Evolutionary conservation across 257 asterid genomes (phyloP).

Genomic region (Handroanthus guayacan): DNA sequence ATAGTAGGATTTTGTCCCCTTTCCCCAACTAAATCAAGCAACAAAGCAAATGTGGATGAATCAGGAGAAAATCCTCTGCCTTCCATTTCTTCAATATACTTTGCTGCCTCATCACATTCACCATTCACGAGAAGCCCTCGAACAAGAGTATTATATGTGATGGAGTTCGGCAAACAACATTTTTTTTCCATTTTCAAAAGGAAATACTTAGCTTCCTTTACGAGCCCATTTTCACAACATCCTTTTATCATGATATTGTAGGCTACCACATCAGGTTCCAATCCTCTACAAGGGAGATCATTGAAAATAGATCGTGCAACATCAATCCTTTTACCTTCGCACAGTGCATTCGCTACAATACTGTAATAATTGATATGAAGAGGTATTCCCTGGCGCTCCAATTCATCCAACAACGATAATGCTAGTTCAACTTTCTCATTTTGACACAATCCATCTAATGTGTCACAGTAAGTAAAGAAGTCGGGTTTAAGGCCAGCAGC

Average conservation of each 20-base stretch:
- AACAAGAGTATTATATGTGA: constrained; percentile 37
- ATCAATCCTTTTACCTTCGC: constrained; percentile 30
- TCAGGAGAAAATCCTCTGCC: constrained; percentile 25
- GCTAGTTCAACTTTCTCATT: too few species aligned
- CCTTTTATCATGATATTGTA: constrained; percentile 40
- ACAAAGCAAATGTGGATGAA: constrained; percentile 11
- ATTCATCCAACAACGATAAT: too few species aligned
- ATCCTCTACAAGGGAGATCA: constrained; percentile 34
- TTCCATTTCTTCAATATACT: constrained; percentile 35
- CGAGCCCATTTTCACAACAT: constrained; percentile 40
- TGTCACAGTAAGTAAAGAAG: too few species aligned
- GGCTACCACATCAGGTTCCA: constrained; percentile 37
- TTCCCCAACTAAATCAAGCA: background rate
- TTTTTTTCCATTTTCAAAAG: constrained; percentile 35
- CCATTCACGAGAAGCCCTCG: constrained; percentile 31
- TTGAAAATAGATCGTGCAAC: constrained; percentile 28
- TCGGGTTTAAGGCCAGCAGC: too few species aligned
- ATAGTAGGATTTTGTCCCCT: background rate
- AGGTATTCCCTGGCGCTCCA: too few species aligned
- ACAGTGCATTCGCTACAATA: constrained; percentile 32
- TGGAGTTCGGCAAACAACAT: constrained; percentile 1
- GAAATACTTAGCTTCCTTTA: constrained; percentile 40
- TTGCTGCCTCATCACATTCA: constrained; percentile 28
- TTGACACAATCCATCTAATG: too few species aligned
- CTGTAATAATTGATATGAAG: too few species aligned